Evolutionary conservation across 257 asterid species (phyloP).

Genomic region (Handroanthus guayacan): DNA sequence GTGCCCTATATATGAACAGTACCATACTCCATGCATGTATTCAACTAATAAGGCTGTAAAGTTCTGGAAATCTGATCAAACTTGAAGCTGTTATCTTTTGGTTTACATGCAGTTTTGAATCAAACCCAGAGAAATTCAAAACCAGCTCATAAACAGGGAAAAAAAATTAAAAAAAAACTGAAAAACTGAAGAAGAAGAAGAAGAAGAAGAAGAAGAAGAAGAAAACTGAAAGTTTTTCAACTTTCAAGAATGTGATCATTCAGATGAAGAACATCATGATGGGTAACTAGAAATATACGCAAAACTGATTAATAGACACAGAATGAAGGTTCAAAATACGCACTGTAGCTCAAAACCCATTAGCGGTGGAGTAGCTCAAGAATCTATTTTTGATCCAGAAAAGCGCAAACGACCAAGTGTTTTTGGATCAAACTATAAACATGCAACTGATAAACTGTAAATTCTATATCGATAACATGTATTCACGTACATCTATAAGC

Average conservation of each 20-base stretch:
- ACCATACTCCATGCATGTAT: constrained; percentile 38
- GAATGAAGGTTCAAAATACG: not conserved
- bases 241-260: not conserved
- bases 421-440: constrained; percentile 3
- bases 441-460: constrained; percentile 36
- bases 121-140: not conserved
- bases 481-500: not conserved
- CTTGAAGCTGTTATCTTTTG: not conserved
- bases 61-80: constrained; percentile 36
- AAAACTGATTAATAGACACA: not conserved
- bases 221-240: not conserved
- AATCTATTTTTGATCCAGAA: constrained; percentile 24
- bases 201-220: too few species aligned
- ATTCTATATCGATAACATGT: not conserved
- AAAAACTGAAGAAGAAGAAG: not conserved
- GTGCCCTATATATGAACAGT: constrained; percentile 29
- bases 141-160: constrained; percentile 5
- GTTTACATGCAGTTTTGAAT: not conserved
- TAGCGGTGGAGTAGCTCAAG: not conserved
- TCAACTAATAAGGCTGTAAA: constrained; percentile 35
- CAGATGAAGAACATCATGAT: not conserved
- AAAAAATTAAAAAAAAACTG: not conserved
- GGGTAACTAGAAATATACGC: too few species aligned
- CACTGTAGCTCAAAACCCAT: constrained; percentile 9
- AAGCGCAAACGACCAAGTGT: not conserved